These are phyloP conservation scores for Didymella pomorum DNA, from an alignment of 2,329 filamentous ascomycete genomes.

Conservation along the genomic window DNA sequence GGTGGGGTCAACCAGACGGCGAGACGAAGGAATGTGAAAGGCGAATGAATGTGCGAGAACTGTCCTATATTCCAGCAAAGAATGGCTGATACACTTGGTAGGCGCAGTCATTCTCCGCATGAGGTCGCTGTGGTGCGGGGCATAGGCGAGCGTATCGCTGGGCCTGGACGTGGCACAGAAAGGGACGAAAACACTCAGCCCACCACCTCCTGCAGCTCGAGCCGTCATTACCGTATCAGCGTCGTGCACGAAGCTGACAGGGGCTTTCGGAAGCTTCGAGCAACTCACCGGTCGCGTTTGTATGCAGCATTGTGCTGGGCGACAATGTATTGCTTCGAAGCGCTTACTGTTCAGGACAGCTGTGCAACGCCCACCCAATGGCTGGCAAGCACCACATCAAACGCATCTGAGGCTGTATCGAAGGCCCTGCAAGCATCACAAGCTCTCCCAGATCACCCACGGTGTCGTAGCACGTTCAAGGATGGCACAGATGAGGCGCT, in stretches of 20 bases:
- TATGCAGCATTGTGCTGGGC: slow-evolving; percentile 2
- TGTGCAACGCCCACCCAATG: not conserved
- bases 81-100: slow-evolving; percentile 4
- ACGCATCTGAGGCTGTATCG: not conserved
- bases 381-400: not conserved
- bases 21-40: not conserved
- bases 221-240: slow-evolving; percentile 17
- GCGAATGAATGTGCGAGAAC: not conserved
- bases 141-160: slow-evolving; percentile 19
- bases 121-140: slow-evolving; percentile 14
- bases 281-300: slow-evolving; percentile 5
- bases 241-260: slow-evolving; percentile 17
- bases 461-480: not conserved
- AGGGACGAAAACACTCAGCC: slow-evolving; percentile 17
- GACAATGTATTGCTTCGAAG: slow-evolving; percentile 6
- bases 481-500: not conserved
- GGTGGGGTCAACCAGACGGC: slow-evolving; percentile 7
- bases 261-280: slow-evolving; percentile 13
- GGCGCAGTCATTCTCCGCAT: slow-evolving; percentile 15
- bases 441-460: not conserved
- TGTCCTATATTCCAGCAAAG: slow-evolving; percentile 3
- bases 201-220: slow-evolving; percentile 9
- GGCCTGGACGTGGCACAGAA: slow-evolving; percentile 10
- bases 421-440: not conserved
- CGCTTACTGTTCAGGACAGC: slow-evolving; percentile 4